Conservation (phyloP, 192 early-diverging fungal genomes). For the Diversispora epigaea region DNA sequence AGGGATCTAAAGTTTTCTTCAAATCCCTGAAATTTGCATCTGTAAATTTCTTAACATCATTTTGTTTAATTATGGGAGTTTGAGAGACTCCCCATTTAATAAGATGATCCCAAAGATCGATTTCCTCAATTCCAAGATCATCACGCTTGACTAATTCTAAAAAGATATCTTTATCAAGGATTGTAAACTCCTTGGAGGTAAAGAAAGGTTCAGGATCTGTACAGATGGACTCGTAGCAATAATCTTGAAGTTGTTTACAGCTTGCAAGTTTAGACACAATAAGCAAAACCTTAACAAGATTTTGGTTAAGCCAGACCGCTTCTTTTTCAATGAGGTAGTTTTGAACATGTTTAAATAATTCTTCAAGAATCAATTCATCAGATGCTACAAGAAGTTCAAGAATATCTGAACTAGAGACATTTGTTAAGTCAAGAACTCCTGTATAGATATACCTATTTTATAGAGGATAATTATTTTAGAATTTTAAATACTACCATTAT, state of each 20-base stretch:
- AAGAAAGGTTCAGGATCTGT: conserved; percentile 13
- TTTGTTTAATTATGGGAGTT: not conserved
- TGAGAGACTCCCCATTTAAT: conserved; percentile 21
- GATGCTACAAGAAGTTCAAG: conserved; percentile 13
- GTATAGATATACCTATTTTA: conserved; percentile 16
- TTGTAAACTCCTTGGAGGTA: not conserved
- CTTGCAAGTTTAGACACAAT: not conserved
- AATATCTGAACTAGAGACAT: not conserved
- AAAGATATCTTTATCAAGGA: not conserved
- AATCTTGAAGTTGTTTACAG: not conserved
- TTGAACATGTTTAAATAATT: not conserved
- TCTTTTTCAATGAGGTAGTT: not conserved
- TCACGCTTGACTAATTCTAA: not conserved
- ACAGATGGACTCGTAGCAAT: conserved; percentile 10
- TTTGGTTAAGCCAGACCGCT: not conserved
- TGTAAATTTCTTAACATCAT: conserved; percentile 1
- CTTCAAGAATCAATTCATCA: conserved; percentile 25
- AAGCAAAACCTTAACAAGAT: not conserved
- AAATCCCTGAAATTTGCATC: not conserved
- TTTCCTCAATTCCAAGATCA: conserved; percentile 10
- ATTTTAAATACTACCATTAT: not conserved
- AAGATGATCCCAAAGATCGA: conserved; percentile 18
- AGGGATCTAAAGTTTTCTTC: not conserved
- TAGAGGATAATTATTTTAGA: not conserved
- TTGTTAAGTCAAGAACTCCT: conserved; percentile 5